A percentile compares a stretch with the other conserved stretches of the same genome.
phyloP scores from a whole-genome alignment of 371 early-diverging fungal species.

The Mortierella sp. region DNA sequence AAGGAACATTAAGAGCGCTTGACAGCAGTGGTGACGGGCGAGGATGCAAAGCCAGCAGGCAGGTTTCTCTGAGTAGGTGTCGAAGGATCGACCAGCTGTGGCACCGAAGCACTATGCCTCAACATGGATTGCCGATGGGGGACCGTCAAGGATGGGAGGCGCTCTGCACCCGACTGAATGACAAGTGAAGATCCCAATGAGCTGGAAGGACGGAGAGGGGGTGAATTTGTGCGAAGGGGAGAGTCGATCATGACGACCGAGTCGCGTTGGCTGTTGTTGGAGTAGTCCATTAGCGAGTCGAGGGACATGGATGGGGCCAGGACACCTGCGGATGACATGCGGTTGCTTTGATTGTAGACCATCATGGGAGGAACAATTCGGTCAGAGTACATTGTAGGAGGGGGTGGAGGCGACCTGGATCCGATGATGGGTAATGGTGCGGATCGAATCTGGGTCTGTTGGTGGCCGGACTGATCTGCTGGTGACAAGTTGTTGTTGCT shows the following conservation, averaged over 20 bases:
- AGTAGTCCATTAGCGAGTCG: slow-evolving; percentile 18
- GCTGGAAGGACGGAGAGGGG: not conserved
- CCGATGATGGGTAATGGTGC: slow-evolving; percentile 32
- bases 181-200: slow-evolving; percentile 9
- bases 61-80: slow-evolving; percentile 24
- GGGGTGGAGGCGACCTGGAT: slow-evolving; percentile 43
- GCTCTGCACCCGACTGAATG: slow-evolving; percentile 32
- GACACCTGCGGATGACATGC: not conserved
- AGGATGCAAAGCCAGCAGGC: slow-evolving; percentile 37
- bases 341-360: not conserved
- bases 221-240: not conserved
- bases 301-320: slow-evolving; percentile 13
- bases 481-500: not conserved
- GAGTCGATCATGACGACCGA: not conserved
- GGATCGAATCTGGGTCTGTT: not conserved
- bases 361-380: not conserved
- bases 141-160: slow-evolving; percentile 26
- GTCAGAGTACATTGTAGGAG: slow-evolving; percentile 12
- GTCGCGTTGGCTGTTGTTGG: slow-evolving; percentile 2
- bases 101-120: slow-evolving; percentile 39
- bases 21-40: slow-evolving; percentile 20
- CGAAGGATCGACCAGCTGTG: slow-evolving; percentile 17
- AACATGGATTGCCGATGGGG: slow-evolving; percentile 25
- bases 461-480: not conserved
- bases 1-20: slow-evolving; percentile 3